Conservation (phyloP, 164 flowering plant genomes). For the Chloranthus sessilifolius region DNA sequence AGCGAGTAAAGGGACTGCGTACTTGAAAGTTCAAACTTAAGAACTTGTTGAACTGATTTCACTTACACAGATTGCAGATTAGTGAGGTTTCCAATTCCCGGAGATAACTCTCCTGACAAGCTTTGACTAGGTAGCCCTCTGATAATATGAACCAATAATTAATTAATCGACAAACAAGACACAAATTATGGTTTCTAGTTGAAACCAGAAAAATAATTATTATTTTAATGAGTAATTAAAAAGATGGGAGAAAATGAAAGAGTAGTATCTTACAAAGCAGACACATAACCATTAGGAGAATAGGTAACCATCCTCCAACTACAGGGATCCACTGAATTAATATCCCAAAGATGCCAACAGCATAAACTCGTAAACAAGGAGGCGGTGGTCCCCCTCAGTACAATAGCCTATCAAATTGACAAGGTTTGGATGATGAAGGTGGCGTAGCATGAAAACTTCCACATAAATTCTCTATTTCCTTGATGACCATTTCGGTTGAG, state of each 20-base stretch:
- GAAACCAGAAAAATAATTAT: neutral
- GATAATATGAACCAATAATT: constrained; percentile 8
- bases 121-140: constrained; percentile 87
- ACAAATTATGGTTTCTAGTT: no score
- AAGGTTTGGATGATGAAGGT: constrained; percentile 53
- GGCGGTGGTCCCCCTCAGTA: constrained; percentile 70
- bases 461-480: constrained; percentile 62
- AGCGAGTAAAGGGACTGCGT: constrained; percentile 5
- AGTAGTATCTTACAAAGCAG: constrained; percentile 56
- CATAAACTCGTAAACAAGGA: no score
- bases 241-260: neutral
- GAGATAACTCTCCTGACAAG: constrained; percentile 69
- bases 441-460: no score
- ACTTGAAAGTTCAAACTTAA: constrained; percentile 51
- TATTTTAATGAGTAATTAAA: no score
- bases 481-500: constrained; percentile 61
- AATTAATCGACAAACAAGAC: no score
- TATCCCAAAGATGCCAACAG: constrained; percentile 76
- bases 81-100: constrained; percentile 68
- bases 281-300: constrained; percentile 65
- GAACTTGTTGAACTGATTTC: neutral
- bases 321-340: constrained; percentile 89
- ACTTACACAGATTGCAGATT: constrained; percentile 79
- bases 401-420: constrained; percentile 59
- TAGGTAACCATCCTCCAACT: constrained; percentile 96